A percentile compares a stretch with the other conserved stretches of the same genome.
Evolutionary conservation across 805 yeast genomes (phyloP).

Genomic region (Babjeviella inositovora): DNA sequence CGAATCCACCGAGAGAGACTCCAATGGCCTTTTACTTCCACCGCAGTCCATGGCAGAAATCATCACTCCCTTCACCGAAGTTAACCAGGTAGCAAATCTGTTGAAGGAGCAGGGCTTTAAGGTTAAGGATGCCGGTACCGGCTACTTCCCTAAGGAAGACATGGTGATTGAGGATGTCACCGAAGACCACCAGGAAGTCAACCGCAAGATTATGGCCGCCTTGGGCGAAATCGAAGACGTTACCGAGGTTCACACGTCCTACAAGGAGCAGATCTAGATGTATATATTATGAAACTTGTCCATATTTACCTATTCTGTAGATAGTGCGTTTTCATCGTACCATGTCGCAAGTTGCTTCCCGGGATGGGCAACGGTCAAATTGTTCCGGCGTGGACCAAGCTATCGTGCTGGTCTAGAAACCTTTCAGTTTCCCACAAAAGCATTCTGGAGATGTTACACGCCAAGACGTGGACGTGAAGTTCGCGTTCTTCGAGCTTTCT

Average conservation of each 20-base stretch:
- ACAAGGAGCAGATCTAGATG: constrained; percentile 15
- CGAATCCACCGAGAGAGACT: no score
- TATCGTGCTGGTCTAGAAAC: constrained; percentile 10
- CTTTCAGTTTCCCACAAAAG: constrained; percentile 18
- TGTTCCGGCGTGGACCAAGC: no score
- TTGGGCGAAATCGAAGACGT: constrained; percentile 79
- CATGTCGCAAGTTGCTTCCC: no score
- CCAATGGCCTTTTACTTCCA: no score
- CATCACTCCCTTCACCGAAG: constrained; percentile 46
- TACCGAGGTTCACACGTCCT: constrained; percentile 62
- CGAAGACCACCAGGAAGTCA: constrained; percentile 31
- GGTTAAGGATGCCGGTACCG: constrained; percentile 58
- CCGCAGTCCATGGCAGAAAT: constrained; percentile 29
- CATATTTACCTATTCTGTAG: no score
- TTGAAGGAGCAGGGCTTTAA: constrained; percentile 35
- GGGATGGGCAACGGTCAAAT: constrained; percentile 3
- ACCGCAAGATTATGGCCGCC: constrained; percentile 37
- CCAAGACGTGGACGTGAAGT: constrained; percentile 17
- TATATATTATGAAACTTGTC: constrained; percentile 1
- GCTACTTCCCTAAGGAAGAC: constrained; percentile 49
- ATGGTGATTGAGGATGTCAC: constrained; percentile 34
- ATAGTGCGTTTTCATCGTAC: no score
- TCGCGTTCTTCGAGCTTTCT: constrained; percentile 23
- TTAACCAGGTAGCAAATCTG: constrained; percentile 42
- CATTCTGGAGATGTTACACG: constrained; percentile 24